These are phyloP conservation scores for Astragalus glycyphyllos DNA, from an alignment of 306 rosid genomes.

Conservation along the genomic window DNA sequence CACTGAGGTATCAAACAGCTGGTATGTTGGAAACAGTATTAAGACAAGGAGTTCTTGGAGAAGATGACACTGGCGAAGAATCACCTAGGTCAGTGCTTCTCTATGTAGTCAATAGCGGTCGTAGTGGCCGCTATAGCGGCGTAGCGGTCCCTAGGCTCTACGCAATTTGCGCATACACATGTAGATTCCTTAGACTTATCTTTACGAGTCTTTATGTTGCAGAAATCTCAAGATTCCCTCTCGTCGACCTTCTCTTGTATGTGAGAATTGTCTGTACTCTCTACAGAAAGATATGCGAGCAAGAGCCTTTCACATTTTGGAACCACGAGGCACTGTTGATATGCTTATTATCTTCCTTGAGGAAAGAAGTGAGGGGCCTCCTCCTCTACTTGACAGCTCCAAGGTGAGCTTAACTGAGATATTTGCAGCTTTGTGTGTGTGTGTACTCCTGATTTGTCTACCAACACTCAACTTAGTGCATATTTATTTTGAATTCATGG, in stretches of 20 bases:
- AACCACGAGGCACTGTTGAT: slow-evolving; percentile 83
- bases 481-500: slow-evolving; percentile 27
- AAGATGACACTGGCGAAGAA: slow-evolving; percentile 94
- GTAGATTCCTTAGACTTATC: slow-evolving; percentile 34
- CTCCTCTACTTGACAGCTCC: slow-evolving; percentile 54
- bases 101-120: no score
- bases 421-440: neutral
- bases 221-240: slow-evolving; percentile 97
- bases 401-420: slow-evolving; percentile 48
- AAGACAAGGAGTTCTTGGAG: slow-evolving; percentile 94
- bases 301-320: slow-evolving; percentile 92
- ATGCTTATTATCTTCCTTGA: slow-evolving; percentile 89
- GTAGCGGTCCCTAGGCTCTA: no score
- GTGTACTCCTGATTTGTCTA: slow-evolving; percentile 5
- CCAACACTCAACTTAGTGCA: no score
- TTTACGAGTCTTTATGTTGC: slow-evolving; percentile 37
- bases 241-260: slow-evolving; percentile 82
- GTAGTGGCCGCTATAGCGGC: no score
- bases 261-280: slow-evolving; percentile 89
- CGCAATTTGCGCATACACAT: neutral
- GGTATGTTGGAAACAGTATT: slow-evolving; percentile 91
- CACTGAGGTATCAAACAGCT: slow-evolving; percentile 93
- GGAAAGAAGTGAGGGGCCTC: slow-evolving; percentile 68
- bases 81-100: slow-evolving; percentile 73
- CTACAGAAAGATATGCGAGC: slow-evolving; percentile 72